A percentile compares a stretch with the other conserved stretches of the same genome.
Conservation (phyloP, 441 rosid species). For the Brassica hybrid region DNA sequence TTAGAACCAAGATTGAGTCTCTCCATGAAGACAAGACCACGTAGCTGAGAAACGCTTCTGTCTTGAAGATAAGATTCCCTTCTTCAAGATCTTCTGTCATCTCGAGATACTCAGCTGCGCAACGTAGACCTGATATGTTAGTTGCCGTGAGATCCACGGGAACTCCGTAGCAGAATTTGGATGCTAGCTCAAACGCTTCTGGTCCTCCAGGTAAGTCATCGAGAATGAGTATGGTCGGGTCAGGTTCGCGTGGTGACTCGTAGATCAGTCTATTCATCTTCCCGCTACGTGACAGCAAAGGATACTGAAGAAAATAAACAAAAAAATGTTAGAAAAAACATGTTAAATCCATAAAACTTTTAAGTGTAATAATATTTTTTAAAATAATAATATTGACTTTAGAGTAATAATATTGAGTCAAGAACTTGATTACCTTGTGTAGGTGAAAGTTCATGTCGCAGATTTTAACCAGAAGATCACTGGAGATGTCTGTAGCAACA, state of each 20-base stretch:
- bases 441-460: constrained; percentile 80
- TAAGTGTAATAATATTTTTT: no score
- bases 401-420: constrained; percentile 35
- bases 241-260: constrained; percentile 71
- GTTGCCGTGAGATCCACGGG: constrained; percentile 93
- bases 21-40: constrained; percentile 96
- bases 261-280: constrained; percentile 83
- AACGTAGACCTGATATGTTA: constrained; percentile 83
- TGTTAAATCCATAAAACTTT: not conserved
- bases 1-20: constrained; percentile 82
- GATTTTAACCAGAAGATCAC: constrained; percentile 77
- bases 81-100: constrained; percentile 98
- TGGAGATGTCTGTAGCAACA: constrained; percentile 90
- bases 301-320: constrained; percentile 57
- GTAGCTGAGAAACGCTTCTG: constrained; percentile 94
- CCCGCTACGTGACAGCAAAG: constrained; percentile 90
- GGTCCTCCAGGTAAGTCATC: constrained; percentile 93
- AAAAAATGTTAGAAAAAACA: not conserved
- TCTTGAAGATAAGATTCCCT: constrained; percentile 94
- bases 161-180: constrained; percentile 94
- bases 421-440: constrained; percentile 72
- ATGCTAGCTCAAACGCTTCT: constrained; percentile 84
- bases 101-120: constrained; percentile 92
- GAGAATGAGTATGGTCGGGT: constrained; percentile 58
- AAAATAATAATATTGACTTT: no score